phyloP scores from a whole-genome alignment of 2,329 filamentous ascomycete genomes.

The Aspergillus spinulosporus region DNA sequence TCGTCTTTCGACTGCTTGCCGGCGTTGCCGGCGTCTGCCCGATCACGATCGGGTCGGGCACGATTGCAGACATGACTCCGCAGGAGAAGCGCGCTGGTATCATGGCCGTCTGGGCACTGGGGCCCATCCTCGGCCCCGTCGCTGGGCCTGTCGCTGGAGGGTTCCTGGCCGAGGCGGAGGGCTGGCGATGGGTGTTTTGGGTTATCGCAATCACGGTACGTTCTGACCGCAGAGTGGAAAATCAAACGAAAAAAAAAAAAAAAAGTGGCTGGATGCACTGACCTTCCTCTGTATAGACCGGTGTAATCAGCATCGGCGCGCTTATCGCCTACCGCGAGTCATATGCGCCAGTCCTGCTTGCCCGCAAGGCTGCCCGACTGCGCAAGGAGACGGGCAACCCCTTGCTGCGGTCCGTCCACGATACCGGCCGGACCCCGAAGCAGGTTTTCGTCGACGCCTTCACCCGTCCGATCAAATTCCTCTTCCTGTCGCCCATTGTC shows the following conservation, averaged over 20 bases:
- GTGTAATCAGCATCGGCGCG: slow-evolving; percentile 24
- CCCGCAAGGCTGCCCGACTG: slow-evolving; percentile 30
- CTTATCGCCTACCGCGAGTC: slow-evolving; percentile 34
- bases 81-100: slow-evolving; percentile 59
- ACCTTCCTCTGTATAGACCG: slow-evolving; percentile 17
- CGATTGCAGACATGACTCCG: slow-evolving; percentile 64
- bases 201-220: slow-evolving; percentile 39
- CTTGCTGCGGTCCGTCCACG: slow-evolving; percentile 25
- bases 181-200: slow-evolving; percentile 46
- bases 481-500: slow-evolving; percentile 37
- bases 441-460: slow-evolving; percentile 43
- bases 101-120: slow-evolving; percentile 54
- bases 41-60: slow-evolving; percentile 65
- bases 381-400: slow-evolving; percentile 29
- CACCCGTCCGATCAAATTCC: slow-evolving; percentile 45
- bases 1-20: slow-evolving; percentile 62
- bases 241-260: too few relatives aligned
- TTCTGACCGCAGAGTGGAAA: too few relatives aligned
- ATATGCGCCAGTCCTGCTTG: slow-evolving; percentile 33
- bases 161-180: slow-evolving; percentile 33
- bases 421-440: slow-evolving; percentile 35
- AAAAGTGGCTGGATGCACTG: too few relatives aligned
- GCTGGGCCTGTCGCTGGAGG: slow-evolving; percentile 39
- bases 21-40: slow-evolving; percentile 64
- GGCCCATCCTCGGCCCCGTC: slow-evolving; percentile 46